phyloP scores from a whole-genome alignment of 164 flowering plant species.

The Berberis thunbergii region DNA sequence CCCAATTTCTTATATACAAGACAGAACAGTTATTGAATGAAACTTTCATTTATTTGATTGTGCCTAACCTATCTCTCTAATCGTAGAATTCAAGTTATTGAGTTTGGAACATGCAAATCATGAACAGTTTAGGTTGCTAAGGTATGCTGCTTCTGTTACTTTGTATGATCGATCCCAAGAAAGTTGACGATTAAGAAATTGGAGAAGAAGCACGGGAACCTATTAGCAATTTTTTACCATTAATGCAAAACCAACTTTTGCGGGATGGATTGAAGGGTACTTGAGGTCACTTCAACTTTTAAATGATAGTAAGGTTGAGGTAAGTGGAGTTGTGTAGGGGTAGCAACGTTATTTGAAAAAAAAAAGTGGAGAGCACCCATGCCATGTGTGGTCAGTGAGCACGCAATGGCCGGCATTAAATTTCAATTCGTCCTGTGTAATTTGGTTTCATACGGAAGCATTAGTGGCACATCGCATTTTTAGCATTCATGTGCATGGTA shows the following conservation, averaged over 20 bases:
- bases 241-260: background rate
- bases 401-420: slow-evolving; percentile 2
- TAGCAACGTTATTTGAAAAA: background rate
- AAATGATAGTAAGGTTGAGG: background rate
- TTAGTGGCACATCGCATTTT: background rate
- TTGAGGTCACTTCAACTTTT: background rate
- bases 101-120: too few species aligned
- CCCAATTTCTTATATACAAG: too few species aligned
- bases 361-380: background rate
- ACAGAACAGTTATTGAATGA: too few species aligned
- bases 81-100: too few species aligned
- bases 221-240: background rate
- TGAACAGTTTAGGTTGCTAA: too few species aligned
- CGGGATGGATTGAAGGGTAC: background rate
- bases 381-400: background rate
- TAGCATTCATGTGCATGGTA: slow-evolving; percentile 5
- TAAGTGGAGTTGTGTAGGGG: background rate
- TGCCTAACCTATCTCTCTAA: too few species aligned
- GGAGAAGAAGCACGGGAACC: background rate
- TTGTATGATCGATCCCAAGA: too few species aligned
- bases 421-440: background rate
- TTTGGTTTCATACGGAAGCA: background rate
- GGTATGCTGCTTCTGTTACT: too few species aligned
- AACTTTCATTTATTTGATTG: too few species aligned
- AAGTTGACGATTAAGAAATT: background rate